Base-by-base conservation (phyloP, 805 yeast species). In the Pichia cabralensis region DNA sequence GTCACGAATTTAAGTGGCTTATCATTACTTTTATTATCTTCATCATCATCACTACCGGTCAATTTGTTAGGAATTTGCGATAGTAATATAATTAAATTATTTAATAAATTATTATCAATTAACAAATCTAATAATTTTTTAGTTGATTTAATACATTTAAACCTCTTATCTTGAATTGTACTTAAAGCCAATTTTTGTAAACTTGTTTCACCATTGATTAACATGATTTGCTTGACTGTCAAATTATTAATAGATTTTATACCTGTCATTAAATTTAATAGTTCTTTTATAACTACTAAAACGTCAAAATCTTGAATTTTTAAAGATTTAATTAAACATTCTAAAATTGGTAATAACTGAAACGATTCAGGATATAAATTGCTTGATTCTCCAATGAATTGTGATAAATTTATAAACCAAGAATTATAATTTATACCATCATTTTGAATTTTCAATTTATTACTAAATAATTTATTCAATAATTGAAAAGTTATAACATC, bases 371-470 rank as follows among this genome's bases (percentile, higher is more conserved):
- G 61, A 61, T 76, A 64, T 29, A 65, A 53, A 45, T 69, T 56
- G 54, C 84, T 71, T 5, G 86, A 58, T 36, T 79, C 75, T 0
- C 94, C 94, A 34, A 83, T 72, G 50, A 89, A 88, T 1, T 74
- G 62, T 0, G 95, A 71, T 22, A 89, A 62, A 16, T 94, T 80
- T 46, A 80, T 92, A 22, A 86, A 67, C 97, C 97, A 89, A 45
- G 71, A 76, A 18, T 80, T 64, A 38, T 82, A 88, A 46, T 76
- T 74, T 36, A 89, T 59, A 8, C 96, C 96, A 57, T 86, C 88
- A 2, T 56, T 63, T 54, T 84, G 94, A 22, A 77, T 61, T 16
- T 77, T 67, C 1, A 70, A 57, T 53, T 95, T 65, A n/a, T 77
- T 79, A 0, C 75, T 55, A 1, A 88, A 74, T 16, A 89, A 62